A percentile compares a stretch with the other conserved stretches of the same genome.
Evolutionary conservation across 2,329 filamentous ascomycete genomes (phyloP).

Genomic region (Cladophialophora bantiana): DNA sequence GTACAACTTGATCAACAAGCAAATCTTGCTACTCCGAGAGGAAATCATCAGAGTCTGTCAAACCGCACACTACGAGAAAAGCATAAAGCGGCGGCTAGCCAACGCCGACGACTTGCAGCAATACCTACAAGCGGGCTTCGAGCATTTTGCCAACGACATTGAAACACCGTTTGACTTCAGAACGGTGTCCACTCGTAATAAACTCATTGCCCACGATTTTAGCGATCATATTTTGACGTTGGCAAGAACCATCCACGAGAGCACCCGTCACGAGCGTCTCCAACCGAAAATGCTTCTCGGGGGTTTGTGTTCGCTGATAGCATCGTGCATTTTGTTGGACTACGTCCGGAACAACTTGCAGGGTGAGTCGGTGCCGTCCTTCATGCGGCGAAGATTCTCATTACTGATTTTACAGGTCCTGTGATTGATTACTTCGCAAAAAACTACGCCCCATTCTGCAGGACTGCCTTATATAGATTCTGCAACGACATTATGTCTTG

Average conservation of each 20-base stretch:
- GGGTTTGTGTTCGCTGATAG: slow-evolving; percentile 56
- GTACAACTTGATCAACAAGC: slow-evolving; percentile 52
- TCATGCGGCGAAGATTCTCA: background rate
- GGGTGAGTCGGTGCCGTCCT: slow-evolving; percentile 35
- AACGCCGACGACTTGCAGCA: slow-evolving; percentile 55
- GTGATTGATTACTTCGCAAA: slow-evolving; percentile 14
- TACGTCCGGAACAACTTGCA: slow-evolving; percentile 47
- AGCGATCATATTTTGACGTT: slow-evolving; percentile 60
- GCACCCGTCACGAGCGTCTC: slow-evolving; percentile 30
- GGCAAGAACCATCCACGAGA: slow-evolving; percentile 48
- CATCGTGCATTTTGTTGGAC: slow-evolving; percentile 60
- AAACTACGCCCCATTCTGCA: slow-evolving; percentile 13
- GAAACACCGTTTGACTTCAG: slow-evolving; percentile 61
- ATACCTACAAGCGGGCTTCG: slow-evolving; percentile 59
- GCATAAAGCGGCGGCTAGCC: slow-evolving; percentile 56
- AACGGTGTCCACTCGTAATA: slow-evolving; percentile 53
- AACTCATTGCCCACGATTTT: slow-evolving; percentile 58
- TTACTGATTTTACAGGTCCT: background rate
- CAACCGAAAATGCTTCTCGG: slow-evolving; percentile 48
- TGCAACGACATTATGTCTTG: slow-evolving; percentile 1
- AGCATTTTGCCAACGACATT: slow-evolving; percentile 57
- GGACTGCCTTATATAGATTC: slow-evolving; percentile 54
- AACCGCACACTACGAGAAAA: slow-evolving; percentile 52
- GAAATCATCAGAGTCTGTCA: slow-evolving; percentile 42
- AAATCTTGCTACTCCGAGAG: slow-evolving; percentile 5